Conservation (phyloP, 2,329 filamentous ascomycete genomes). For the Chaetomiaceae sp. region DNA sequence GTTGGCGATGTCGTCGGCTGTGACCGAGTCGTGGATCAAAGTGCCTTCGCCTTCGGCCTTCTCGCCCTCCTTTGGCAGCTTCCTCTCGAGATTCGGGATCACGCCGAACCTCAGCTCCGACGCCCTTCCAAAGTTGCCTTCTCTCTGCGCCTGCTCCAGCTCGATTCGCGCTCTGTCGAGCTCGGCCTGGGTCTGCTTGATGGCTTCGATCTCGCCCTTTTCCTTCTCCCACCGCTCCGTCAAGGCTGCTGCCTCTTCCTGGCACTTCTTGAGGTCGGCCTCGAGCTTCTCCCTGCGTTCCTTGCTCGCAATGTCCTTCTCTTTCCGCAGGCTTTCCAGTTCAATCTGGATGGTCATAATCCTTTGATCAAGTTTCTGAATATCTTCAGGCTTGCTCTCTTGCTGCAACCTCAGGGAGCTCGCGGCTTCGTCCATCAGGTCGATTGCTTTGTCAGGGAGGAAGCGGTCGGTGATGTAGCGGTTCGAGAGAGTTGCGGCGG, state of each 20-base stretch:
- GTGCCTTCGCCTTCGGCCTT: constrained; percentile 42
- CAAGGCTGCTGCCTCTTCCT: constrained; percentile 70
- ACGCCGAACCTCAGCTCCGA: constrained; percentile 84
- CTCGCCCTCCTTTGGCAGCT: constrained; percentile 71
- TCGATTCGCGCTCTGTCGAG: constrained; percentile 81
- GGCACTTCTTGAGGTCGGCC: constrained; percentile 66
- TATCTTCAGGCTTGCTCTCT: constrained; percentile 93
- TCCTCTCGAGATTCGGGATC: constrained; percentile 76
- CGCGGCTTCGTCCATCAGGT: constrained; percentile 92
- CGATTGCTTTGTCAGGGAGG: constrained; percentile 94
- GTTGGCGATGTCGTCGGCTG: constrained; percentile 84
- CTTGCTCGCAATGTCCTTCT: constrained; percentile 83
- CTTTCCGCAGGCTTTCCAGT: constrained; percentile 87
- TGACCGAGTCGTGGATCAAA: constrained; percentile 91
- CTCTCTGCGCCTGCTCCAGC: constrained; percentile 79
- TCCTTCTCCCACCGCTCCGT: constrained; percentile 89
- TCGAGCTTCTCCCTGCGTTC: constrained; percentile 87
- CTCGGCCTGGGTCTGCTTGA: constrained; percentile 85
- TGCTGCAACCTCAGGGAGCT: constrained; percentile 87
- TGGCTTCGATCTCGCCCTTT: constrained; percentile 73
- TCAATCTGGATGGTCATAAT: constrained; percentile 99
- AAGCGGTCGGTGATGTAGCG: constrained; percentile 96
- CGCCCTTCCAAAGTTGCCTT: constrained; percentile 85
- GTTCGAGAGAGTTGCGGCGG: constrained; percentile 87
- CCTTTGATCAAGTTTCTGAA: constrained; percentile 85